Conservation (phyloP, 2,329 filamentous ascomycete species). For the Aurifilum marmelostoma region DNA sequence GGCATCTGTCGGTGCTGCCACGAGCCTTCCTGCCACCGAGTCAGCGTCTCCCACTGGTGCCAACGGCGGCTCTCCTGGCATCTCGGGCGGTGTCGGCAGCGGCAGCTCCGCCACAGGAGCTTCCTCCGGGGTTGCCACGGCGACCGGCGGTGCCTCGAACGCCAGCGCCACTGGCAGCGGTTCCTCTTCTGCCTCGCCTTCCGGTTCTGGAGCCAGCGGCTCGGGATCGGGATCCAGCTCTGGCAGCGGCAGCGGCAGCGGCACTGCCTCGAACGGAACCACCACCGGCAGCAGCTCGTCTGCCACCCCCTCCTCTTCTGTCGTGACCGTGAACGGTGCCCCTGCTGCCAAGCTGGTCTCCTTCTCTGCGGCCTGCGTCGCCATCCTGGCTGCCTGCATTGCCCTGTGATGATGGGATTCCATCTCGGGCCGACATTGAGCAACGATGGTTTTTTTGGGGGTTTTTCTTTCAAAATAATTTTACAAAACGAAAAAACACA, state of each 20-base stretch:
- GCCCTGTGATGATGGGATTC: background rate
- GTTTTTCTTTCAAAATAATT: too few relatives aligned
- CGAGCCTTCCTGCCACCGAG: background rate
- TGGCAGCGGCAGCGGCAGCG: background rate
- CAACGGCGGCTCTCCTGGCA: slow-evolving; percentile 13
- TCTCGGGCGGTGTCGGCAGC: slow-evolving; percentile 9
- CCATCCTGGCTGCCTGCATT: background rate
- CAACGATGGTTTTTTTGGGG: background rate
- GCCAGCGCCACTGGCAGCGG: slow-evolving; percentile 12
- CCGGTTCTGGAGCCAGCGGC: slow-evolving; percentile 14
- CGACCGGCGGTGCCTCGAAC: slow-evolving; percentile 13
- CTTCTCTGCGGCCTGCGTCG: slow-evolving; percentile 9
- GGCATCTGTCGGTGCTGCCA: background rate
- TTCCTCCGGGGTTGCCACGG: slow-evolving; percentile 9
- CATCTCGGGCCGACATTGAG: background rate
- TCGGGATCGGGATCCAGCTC: slow-evolving; percentile 21
- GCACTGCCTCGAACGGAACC: slow-evolving; percentile 14
- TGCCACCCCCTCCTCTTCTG: slow-evolving; percentile 4
- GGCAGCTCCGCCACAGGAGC: background rate
- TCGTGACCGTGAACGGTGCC: slow-evolving; percentile 15
- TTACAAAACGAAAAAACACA: background rate
- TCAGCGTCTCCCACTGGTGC: slow-evolving; percentile 1
- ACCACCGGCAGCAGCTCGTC: slow-evolving; percentile 10
- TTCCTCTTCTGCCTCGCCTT: slow-evolving; percentile 9
- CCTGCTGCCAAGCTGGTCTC: slow-evolving; percentile 12